These are phyloP conservation scores for Fusarium sp. DNA, from an alignment of 2,329 filamentous ascomycete genomes.

Conservation along the genomic window DNA sequence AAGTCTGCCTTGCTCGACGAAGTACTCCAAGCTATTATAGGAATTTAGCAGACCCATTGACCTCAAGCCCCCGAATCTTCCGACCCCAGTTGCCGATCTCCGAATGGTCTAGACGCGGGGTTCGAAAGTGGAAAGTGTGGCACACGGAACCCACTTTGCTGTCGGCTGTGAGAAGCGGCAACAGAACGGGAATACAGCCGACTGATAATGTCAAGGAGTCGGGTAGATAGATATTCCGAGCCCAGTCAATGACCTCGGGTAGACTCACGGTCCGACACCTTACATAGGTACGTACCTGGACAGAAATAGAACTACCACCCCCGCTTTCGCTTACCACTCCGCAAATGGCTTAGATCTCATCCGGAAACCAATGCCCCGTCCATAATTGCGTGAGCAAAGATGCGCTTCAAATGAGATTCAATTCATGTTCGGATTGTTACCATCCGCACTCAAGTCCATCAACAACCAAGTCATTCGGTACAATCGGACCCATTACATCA, in stretches of 20 bases:
- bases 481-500: background rate
- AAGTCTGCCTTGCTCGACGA: background rate
- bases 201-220: rapidly evolving
- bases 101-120: background rate
- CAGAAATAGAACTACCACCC: background rate
- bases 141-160: background rate
- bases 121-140: background rate
- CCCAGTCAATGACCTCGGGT: background rate
- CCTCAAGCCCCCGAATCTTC: background rate
- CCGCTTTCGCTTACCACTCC: background rate
- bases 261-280: too few relatives aligned
- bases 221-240: background rate
- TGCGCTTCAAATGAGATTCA: background rate
- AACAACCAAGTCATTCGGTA: rapidly evolving
- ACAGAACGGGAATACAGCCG: background rate
- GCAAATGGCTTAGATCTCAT: background rate
- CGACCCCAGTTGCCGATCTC: background rate
- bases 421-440: background rate
- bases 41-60: background rate
- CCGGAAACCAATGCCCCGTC: background rate
- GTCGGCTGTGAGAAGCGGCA: background rate
- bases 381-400: background rate
- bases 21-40: background rate
- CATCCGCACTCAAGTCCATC: background rate
- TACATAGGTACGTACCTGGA: rapidly evolving